Evolutionary conservation across 495 filamentous ascomycete species (phyloP), one percentile per base, ranked within the genome.

Genomic region (Hypoxylon trugodes): DNA sequence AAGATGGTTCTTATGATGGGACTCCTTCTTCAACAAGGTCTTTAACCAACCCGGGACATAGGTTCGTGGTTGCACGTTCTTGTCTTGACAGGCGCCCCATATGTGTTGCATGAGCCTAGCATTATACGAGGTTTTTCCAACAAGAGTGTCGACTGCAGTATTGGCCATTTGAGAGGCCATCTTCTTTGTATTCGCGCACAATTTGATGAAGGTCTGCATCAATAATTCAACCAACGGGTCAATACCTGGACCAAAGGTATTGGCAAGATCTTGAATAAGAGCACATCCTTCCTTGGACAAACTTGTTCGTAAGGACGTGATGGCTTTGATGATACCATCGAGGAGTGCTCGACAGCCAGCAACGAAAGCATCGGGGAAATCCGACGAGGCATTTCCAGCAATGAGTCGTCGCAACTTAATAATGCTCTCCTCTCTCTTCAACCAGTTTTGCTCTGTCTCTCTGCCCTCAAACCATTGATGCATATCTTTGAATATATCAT

Each of bases 381-480:
- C 90, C 13, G 86, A 82, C 5, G 90, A 87, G 4, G 89, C 91
- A 73, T 98, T 98, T 37, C 95, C 95, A 46, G 86, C 87, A 6
- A 88, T 86, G 13, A 98, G 79, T 61, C 87, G 84, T 24, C 94
- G 87, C 7, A 98, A 73, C 53, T 89, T 91, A 15, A 83, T 81
- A 21, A 90, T 80, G 68, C 82, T 88, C 76, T 93, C 89, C 65
- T 97, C 94, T 70, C 96, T 83, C 49, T 86, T 84, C 66, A 88
- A 67, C 93, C 95, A 98, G 68, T 98, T 98, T 21, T 88, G 81
- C 67, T 98, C 95, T 0, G 89, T 86, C 75, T 98, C 95, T 68
- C 83, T 91, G 33, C 93, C 94, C 61, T 97, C 92, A 65, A 98
- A 98, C 68, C 79, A 82, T 26, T 81, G 81, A 24, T 86, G 77